phyloP scores from a whole-genome alignment of 768 basidiomycete genomes.

The Heimioporus sp. region DNA sequence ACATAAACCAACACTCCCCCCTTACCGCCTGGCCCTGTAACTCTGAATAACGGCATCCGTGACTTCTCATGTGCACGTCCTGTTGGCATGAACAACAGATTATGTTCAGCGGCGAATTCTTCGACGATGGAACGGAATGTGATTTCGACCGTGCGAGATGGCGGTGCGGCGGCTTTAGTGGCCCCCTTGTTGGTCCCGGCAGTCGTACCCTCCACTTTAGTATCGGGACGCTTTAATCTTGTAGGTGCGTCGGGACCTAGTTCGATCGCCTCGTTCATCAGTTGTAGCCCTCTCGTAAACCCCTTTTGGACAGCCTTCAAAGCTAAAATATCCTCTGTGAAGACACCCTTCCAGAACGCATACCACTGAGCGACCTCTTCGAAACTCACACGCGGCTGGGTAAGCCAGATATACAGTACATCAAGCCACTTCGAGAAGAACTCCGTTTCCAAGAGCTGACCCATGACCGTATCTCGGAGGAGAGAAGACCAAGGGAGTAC shows the following conservation, averaged over 20 bases:
- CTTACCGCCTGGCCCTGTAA: constrained; percentile 80
- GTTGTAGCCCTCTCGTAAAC: constrained; percentile 83
- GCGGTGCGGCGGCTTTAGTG: constrained; percentile 35
- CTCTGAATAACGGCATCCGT: constrained; percentile 86
- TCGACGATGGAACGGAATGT: constrained; percentile 94
- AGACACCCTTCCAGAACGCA: constrained; percentile 78
- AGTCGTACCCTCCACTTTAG: constrained; percentile 43
- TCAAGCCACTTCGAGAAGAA: constrained; percentile 99
- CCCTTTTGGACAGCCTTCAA: constrained; percentile 69
- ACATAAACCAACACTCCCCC: constrained; percentile 90
- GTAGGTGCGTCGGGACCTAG: constrained; percentile 76
- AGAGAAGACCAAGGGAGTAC: constrained; percentile 77
- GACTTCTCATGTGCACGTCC: constrained; percentile 83
- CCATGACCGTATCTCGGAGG: constrained; percentile 73
- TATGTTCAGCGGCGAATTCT: constrained; percentile 80
- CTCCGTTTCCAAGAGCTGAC: constrained; percentile 82
- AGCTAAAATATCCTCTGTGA: constrained; percentile 68
- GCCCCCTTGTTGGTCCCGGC: constrained; percentile 28
- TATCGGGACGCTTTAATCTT: constrained; percentile 66
- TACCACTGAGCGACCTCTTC: constrained; percentile 96
- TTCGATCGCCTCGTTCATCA: constrained; percentile 94
- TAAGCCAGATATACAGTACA: constrained; percentile 87
- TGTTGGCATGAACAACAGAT: constrained; percentile 86
- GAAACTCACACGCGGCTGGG: constrained; percentile 84
- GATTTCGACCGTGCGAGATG: constrained; percentile 71